Percentiles rank a stretch among this genome's conserved stretches.
phyloP scores from a whole-genome alignment of 1,139 yeast species.

The Chernovozyma aurita region DNA sequence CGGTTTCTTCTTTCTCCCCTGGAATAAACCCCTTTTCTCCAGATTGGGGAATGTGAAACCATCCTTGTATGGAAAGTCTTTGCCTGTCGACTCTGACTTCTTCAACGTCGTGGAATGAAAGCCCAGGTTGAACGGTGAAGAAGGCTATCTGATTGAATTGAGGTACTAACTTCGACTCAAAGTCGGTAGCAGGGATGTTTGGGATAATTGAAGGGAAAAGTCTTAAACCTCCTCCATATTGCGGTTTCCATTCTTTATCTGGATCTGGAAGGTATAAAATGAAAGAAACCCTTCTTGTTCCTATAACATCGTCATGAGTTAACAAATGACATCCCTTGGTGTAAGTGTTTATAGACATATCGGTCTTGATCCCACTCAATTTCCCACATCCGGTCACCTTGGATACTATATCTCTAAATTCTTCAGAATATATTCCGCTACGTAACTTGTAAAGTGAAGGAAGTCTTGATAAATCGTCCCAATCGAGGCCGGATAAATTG shows the following conservation, averaged over 20 bases:
- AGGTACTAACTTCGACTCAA: constrained; percentile 67
- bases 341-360: constrained; percentile 88
- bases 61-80: constrained; percentile 90
- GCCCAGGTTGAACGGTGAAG: constrained; percentile 94
- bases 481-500: constrained; percentile 78
- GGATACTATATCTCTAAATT: constrained; percentile 80
- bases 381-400: constrained; percentile 84
- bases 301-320: constrained; percentile 97
- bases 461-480: constrained; percentile 68
- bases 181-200: constrained; percentile 85
- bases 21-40: constrained; percentile 83
- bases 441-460: constrained; percentile 74
- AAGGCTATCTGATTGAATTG: constrained; percentile 95
- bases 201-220: constrained; percentile 83
- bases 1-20: constrained; percentile 76
- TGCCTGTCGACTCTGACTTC: constrained; percentile 90
- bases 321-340: constrained; percentile 89
- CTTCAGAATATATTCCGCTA: constrained; percentile 81
- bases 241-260: constrained; percentile 77
- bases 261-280: constrained; percentile 93
- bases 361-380: constrained; percentile 83
- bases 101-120: constrained; percentile 95
- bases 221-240: constrained; percentile 90
- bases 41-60: constrained; percentile 96
- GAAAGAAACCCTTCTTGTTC: constrained; percentile 88